phyloP scores from a whole-genome alignment of 768 basidiomycete species.

The Phylloporus arenicola region DNA sequence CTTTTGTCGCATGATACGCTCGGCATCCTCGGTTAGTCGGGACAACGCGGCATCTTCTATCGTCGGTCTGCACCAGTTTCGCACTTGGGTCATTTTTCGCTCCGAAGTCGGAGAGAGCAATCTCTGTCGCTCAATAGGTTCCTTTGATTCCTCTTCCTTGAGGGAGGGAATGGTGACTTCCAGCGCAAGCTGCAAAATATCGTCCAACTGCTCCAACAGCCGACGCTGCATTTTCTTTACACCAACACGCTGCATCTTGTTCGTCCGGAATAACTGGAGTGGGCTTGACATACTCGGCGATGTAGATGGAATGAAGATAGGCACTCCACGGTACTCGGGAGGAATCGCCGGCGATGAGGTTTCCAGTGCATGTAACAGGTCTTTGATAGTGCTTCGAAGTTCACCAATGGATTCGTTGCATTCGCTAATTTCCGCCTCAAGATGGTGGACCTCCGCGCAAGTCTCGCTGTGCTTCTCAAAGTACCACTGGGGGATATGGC shows the following conservation, averaged over 20 bases:
- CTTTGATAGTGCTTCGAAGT: constrained; percentile 79
- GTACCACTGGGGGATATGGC: constrained; percentile 96
- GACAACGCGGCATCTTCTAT: constrained; percentile 82
- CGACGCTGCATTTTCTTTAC: constrained; percentile 79
- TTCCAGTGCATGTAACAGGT: constrained; percentile 68
- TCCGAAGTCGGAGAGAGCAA: constrained; percentile 88
- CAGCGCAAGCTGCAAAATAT: constrained; percentile 71
- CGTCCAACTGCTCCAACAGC: constrained; percentile 80
- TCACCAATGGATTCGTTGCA: constrained; percentile 92
- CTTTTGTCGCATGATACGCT: constrained; percentile 88
- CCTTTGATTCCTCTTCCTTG: constrained; percentile 86
- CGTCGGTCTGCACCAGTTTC: constrained; percentile 80
- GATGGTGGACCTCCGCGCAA: constrained; percentile 89
- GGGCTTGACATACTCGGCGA: constrained; percentile 71
- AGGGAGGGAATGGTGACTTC: constrained; percentile 84
- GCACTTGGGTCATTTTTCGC: constrained; percentile 74
- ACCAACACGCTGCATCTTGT: constrained; percentile 72
- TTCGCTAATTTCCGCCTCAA: constrained; percentile 91
- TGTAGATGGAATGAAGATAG: constrained; percentile 69
- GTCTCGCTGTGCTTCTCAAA: constrained; percentile 99
- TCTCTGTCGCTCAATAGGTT: constrained; percentile 89
- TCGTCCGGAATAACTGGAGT: constrained; percentile 68
- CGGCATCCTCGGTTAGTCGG: constrained; percentile 81
- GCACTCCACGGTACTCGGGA: constrained; percentile 84
- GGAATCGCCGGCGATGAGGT: constrained; percentile 59